Base-by-base conservation (phyloP, 169 alveolate species). In the Plasmodium gallinaceum region DNA sequence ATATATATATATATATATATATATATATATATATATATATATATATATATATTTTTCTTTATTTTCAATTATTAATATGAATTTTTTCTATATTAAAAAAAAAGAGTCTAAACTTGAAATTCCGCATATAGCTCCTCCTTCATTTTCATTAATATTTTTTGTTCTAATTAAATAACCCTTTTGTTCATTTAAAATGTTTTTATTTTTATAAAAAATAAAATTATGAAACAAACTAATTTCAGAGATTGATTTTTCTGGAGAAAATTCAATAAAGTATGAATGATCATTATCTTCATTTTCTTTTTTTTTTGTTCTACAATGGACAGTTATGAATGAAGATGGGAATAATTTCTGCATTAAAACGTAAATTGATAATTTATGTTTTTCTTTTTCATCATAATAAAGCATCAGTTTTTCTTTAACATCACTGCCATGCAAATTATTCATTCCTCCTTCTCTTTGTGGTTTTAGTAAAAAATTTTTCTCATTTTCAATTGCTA, bases 401-500 rank as follows among this genome's bases (percentile, higher is more conserved):
- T 42, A 90, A 51, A 76, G 93, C 83, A 65, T 74, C 6, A 94
- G 66, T 16, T 88, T 68, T 43, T 68, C 80, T 64, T 70, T 45
- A 58, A 94, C 74, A 61, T 80, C 93, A 10, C 69, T 92, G 24
- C 95, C 97, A 78, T 91, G 88, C 20, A 92, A 24, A 69, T 95
- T 95, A 92, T 95, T 95, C 37, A 95, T 96, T 18, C 97, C 97
- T 8, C 97, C 97, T 86, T 95, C 97, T 80, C 96, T 78, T 72
- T 93, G 96, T 2, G 97, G 97, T 70, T 95, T 95, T 69, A 95
- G 65, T 70, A 95, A 80, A 70, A 64, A 95, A 48, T 87, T 68
- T 58, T 76, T 39, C 4, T 93, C 93, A 45, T 88, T 74, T 18
- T 71, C 7, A 57, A 72, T 91, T n/a, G 95, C 93, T 51, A 71